Base-by-base conservation (phyloP, 345 rosid genomes). In the Citrus medica region DNA sequence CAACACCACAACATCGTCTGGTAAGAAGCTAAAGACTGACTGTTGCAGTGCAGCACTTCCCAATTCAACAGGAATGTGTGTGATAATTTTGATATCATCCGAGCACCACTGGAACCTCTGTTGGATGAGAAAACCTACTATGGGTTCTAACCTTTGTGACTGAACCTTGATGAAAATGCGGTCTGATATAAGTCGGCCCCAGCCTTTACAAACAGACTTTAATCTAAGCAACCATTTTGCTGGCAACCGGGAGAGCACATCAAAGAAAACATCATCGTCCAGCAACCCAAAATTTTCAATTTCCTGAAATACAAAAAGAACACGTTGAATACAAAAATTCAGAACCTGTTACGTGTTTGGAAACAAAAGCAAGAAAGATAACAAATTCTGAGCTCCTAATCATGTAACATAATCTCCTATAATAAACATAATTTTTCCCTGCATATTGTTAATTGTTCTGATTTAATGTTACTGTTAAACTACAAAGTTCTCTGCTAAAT, bases 41-140 rank as follows among this genome's bases (percentile, higher is more conserved):
- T 75, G 80, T 27, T 67, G 79, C 2, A 67, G n/a, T 48, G 70
- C 67, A 68, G 53, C 70, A 59, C 40, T 70, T 74, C 32, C 76
- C 40, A 8, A 25, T 75, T 73, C 79, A 10, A 70, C 78, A 66
- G 87, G 81, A 72, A 87, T 75, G 82, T 84, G 82, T 80, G 25
- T 76, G n/a, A 80, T 73, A 32, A 80, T 82, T 35, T 51, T 53
- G 16, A 82, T 74, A 79, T 84, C 88, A 42, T 79, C 76, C 5
- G 13, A 1, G 48, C 79, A 62, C 79, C 62, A 76, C 21, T 48
- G 32, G 69, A 19, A 82, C 74, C 76, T 81, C 42, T 80, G 81
- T 62, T 80, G 88, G 74, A 82, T 75, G 63, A 85, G 73, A 84
- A 88, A 88, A 70, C 87, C 87, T 14, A 84, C 77, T 27, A 82